Evolutionary conservation across 352 stramenopile genomes (phyloP).

Genomic region (Pythium plurisporium): DNA sequence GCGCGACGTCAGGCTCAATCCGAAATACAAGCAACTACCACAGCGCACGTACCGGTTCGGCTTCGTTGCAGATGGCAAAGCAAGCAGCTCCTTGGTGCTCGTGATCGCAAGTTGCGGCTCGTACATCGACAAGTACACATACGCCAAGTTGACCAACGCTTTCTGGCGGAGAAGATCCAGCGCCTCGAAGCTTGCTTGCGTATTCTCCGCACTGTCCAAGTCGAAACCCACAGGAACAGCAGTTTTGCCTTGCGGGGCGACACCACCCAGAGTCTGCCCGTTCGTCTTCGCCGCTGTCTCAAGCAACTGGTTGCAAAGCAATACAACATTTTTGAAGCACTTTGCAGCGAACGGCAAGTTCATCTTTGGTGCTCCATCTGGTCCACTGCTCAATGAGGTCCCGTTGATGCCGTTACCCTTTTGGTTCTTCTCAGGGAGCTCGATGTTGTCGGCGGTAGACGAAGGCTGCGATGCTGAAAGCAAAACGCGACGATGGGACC

Average conservation of each 20-base stretch:
- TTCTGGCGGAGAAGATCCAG: constrained; percentile 79
- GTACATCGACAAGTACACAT: constrained; percentile 90
- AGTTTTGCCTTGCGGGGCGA: background rate
- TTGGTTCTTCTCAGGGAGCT: constrained; percentile 55
- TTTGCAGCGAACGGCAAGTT: constrained; percentile 81
- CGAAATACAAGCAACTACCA: background rate
- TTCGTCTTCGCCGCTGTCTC: constrained; percentile 28
- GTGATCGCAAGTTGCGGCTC: constrained; percentile 86
- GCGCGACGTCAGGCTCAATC: background rate
- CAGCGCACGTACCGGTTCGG: constrained; percentile 41
- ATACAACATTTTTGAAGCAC: constrained; percentile 85
- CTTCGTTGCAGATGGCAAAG: constrained; percentile 62
- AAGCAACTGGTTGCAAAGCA: constrained; percentile 79
- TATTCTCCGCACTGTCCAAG: constrained; percentile 24
- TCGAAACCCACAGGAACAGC: background rate
- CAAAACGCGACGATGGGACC: constrained; percentile 77
- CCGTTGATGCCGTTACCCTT: constrained; percentile 27
- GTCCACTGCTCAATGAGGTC: background rate
- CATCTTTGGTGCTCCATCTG: constrained; percentile 60
- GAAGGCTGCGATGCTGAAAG: constrained; percentile 63
- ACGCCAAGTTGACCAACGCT: constrained; percentile 82
- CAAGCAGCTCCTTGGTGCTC: constrained; percentile 74
- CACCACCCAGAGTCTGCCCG: constrained; percentile 3
- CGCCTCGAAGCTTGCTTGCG: constrained; percentile 40
- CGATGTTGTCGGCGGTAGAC: constrained; percentile 58